These are phyloP conservation scores for Solanum phureja DNA, from an alignment of 257 asterid genomes.

Conservation along the genomic window DNA sequence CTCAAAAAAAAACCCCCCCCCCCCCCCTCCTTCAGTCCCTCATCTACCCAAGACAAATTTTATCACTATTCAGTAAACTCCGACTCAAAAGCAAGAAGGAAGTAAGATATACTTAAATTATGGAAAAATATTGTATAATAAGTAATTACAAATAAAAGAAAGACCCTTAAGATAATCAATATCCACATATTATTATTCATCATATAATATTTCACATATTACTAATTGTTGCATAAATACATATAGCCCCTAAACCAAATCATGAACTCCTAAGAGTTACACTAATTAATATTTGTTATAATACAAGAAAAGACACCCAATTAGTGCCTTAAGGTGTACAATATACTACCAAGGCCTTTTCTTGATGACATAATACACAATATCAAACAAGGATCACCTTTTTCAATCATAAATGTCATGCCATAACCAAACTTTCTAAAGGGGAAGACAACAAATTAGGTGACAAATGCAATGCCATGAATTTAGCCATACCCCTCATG, in stretches of 20 bases:
- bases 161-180: background rate
- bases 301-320: background rate
- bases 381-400: background rate
- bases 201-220: background rate
- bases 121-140: too few species aligned
- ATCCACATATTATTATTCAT: background rate
- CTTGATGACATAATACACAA: background rate
- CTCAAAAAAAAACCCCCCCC: too few species aligned
- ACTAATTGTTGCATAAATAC: background rate
- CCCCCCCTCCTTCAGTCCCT: too few species aligned
- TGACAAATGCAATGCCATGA: background rate
- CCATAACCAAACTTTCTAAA: background rate
- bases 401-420: background rate
- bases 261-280: background rate
- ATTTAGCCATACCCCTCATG: background rate
- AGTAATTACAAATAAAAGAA: background rate
- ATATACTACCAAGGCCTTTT: background rate
- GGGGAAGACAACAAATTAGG: background rate
- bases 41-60: too few species aligned
- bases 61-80: too few species aligned
- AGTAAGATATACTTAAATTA: too few species aligned
- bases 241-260: background rate
- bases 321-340: background rate
- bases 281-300: background rate
- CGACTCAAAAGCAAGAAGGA: too few species aligned